phyloP scores from a whole-genome alignment of 192 early-diverging fungal species.

The Dissophora globulifera region DNA sequence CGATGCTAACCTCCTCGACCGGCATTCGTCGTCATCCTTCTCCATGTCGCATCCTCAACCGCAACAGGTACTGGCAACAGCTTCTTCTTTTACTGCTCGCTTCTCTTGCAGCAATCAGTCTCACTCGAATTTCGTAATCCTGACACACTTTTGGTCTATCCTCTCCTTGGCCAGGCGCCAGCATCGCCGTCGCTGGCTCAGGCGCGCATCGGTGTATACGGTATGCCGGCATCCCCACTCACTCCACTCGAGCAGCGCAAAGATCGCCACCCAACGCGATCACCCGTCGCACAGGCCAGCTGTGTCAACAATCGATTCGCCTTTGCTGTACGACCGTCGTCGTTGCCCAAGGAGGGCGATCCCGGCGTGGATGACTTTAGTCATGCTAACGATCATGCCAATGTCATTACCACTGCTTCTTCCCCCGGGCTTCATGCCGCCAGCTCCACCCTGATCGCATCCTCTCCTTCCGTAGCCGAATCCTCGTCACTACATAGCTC shows the following conservation, averaged over 20 bases:
- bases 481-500: background rate
- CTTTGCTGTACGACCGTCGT: background rate
- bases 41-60: background rate
- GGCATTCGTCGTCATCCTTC: too few species aligned
- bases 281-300: conserved; percentile 7
- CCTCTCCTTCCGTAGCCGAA: background rate
- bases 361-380: too few species aligned
- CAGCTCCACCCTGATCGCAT: background rate
- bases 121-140: too few species aligned
- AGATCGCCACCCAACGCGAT: conserved; percentile 5
- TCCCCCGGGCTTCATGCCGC: background rate
- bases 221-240: too few species aligned
- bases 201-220: too few species aligned
- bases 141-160: too few species aligned
- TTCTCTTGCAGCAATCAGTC: too few species aligned
- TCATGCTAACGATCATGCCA: background rate
- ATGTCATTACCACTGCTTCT: background rate
- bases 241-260: too few species aligned
- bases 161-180: too few species aligned
- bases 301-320: background rate
- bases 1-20: too few species aligned
- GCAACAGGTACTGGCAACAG: background rate
- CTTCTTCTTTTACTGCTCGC: background rate
- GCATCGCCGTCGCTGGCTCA: too few species aligned
- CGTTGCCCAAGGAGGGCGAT: background rate